Percentiles rank a stretch among this genome's conserved stretches.
Conservation (phyloP, 306 rosid genomes). For the Castanospermum australe region DNA sequence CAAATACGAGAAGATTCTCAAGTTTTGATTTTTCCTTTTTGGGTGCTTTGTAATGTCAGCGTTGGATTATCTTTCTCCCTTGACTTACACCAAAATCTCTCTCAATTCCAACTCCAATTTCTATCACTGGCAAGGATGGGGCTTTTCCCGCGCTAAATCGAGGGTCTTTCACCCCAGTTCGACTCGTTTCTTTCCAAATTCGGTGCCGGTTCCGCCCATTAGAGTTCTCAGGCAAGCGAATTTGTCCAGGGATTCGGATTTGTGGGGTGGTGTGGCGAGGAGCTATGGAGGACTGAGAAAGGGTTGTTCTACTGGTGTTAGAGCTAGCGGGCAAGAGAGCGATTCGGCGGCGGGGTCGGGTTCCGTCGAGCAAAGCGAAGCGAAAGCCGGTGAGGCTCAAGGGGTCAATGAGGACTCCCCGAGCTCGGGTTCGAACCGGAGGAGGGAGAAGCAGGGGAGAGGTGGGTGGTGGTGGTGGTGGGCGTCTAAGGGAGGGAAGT, state of each 20-base stretch:
- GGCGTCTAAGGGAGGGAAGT: conserved; percentile 65
- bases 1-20: neutral
- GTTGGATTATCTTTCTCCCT: conserved; percentile 58
- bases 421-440: conserved; percentile 43
- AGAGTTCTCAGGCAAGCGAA: conserved; percentile 18
- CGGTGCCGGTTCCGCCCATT: conserved; percentile 33
- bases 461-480: conserved; percentile 72
- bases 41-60: conserved; percentile 53
- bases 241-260: conserved; percentile 35
- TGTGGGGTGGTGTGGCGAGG: conserved; percentile 40
- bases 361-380: conserved; percentile 54
- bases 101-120: conserved; percentile 38
- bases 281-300: conserved; percentile 37
- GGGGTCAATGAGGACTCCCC: conserved; percentile 48
- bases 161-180: conserved; percentile 42
- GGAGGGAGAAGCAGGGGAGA: conserved; percentile 50
- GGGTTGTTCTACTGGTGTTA: conserved; percentile 30
- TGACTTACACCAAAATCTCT: conserved; percentile 42
- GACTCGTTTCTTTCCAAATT: conserved; percentile 29
- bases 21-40: conserved; percentile 24
- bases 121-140: conserved; percentile 33
- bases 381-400: conserved; percentile 47
- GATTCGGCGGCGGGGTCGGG: conserved; percentile 43
- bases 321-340: conserved; percentile 49
- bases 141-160: conserved; percentile 44